A percentile compares a stretch with the other conserved stretches of the same genome.
Evolutionary conservation across 2,329 filamentous ascomycete genomes (phyloP).

Genomic region (Domatiomyces catenatus): DNA sequence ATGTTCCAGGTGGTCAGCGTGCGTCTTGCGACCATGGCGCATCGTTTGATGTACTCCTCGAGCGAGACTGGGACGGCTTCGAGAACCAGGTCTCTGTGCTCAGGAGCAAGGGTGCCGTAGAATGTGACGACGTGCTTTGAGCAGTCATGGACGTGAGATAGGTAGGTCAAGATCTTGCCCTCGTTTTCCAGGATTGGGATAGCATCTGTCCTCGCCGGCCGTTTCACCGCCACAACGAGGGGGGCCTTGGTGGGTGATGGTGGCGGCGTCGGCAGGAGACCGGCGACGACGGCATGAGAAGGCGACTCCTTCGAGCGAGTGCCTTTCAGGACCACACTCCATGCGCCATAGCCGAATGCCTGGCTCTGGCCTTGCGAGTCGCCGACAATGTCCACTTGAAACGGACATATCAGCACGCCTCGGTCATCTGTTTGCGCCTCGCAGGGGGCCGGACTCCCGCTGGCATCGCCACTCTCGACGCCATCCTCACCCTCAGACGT

Average conservation of each 20-base stretch:
- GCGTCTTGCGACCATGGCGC: conserved; percentile 17
- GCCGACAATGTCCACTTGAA: conserved; percentile 11
- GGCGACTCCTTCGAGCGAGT: not conserved
- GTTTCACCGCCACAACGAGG: conserved; percentile 30
- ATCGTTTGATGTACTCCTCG: conserved; percentile 26
- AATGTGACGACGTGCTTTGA: conserved; percentile 30
- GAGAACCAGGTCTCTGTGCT: conserved; percentile 26
- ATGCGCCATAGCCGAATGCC: conserved; percentile 31
- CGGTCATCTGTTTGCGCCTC: not conserved
- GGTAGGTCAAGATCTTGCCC: conserved; percentile 27
- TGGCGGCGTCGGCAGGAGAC: conserved; percentile 22
- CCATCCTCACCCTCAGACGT: not conserved
- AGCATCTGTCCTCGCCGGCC: conserved; percentile 27
- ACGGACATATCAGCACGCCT: conserved; percentile 10
- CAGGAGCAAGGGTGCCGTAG: conserved; percentile 25
- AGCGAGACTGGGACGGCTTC: conserved; percentile 29
- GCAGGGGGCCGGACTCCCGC: not conserved
- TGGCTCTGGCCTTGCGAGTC: conserved; percentile 18
- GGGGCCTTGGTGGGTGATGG: conserved; percentile 12
- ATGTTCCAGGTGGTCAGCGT: conserved; percentile 28
- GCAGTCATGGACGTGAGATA: conserved; percentile 22
- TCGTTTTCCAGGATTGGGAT: conserved; percentile 27
- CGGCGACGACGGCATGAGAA: conserved; percentile 10
- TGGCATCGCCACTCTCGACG: not conserved
- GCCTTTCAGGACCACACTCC: conserved; percentile 34